These are phyloP conservation scores for Eragrostis tef DNA, from an alignment of 202 grass and related monocot species.

Conservation along the genomic window DNA sequence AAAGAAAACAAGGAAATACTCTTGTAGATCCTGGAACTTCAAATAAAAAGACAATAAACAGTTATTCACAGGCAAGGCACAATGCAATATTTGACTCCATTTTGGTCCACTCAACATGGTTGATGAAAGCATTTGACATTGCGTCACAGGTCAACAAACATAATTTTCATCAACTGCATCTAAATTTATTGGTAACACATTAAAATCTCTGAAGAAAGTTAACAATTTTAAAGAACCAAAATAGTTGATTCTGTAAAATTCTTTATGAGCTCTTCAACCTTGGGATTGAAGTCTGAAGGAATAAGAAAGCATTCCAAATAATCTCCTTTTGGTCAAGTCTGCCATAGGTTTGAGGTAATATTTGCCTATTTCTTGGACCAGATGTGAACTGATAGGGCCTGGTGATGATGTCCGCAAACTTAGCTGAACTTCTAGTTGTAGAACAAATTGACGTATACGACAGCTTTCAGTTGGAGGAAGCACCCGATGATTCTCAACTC, in stretches of 20 bases:
- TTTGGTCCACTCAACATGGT: background rate
- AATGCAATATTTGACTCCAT: background rate
- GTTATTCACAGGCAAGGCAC: background rate
- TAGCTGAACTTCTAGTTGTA: background rate
- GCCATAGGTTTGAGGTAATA: background rate
- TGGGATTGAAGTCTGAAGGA: background rate
- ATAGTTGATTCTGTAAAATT: background rate
- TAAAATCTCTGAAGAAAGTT: background rate
- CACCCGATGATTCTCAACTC: conserved; percentile 17
- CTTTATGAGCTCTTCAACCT: background rate
- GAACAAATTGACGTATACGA: background rate
- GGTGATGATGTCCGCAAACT: background rate
- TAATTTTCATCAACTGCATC: background rate
- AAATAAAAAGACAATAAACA: background rate
- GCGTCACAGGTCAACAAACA: background rate
- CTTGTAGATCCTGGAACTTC: background rate
- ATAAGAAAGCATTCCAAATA: background rate
- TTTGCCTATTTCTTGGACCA: conserved; percentile 9
- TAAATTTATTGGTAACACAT: background rate
- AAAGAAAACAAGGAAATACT: background rate
- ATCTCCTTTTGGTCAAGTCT: background rate
- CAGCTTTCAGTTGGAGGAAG: background rate
- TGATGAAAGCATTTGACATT: background rate
- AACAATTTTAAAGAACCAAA: background rate
- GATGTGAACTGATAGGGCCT: conserved; percentile 3